Conservation (phyloP, 805 yeast genomes). For the Cyberlindnera bimundalis region DNA sequence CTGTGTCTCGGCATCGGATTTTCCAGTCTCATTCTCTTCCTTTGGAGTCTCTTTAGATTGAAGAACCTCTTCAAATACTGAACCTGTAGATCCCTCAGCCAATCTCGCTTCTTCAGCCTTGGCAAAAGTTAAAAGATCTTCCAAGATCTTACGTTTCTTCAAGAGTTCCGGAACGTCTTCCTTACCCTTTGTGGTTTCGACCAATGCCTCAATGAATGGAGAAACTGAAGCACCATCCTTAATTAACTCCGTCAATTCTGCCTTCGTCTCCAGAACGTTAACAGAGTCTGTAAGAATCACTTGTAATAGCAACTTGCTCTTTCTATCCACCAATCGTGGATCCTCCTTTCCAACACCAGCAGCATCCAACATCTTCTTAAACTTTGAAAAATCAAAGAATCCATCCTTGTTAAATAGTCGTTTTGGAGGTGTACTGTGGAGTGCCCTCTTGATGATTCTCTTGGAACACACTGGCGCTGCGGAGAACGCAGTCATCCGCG, state of each 20-base stretch:
- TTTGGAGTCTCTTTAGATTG: constrained; percentile 6
- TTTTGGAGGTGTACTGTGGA: constrained; percentile 7
- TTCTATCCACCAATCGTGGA: constrained; percentile 9
- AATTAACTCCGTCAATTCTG: constrained; percentile 13
- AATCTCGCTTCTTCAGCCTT: constrained; percentile 10
- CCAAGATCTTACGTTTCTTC: constrained; percentile 10
- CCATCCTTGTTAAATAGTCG: constrained; percentile 20
- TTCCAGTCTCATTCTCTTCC: constrained; percentile 1
- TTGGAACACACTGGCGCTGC: background rate
- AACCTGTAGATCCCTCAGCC: background rate
- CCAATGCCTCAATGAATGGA: constrained; percentile 17
- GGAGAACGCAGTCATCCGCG: background rate
- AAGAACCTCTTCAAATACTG: constrained; percentile 15
- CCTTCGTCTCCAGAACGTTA: constrained; percentile 11
- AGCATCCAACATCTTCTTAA: constrained; percentile 16
- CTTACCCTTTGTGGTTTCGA: constrained; percentile 11
- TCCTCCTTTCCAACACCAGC: constrained; percentile 16
- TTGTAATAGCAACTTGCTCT: constrained; percentile 17
- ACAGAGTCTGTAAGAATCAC: constrained; percentile 14
- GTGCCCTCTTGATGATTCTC: background rate
- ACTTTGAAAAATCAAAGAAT: constrained; percentile 18
- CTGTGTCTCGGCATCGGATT: constrained; percentile 2
- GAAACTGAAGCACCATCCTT: constrained; percentile 18
- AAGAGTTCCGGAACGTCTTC: constrained; percentile 4
- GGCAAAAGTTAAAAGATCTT: constrained; percentile 15